These are phyloP conservation scores for Yamadazyma akitaensis DNA, from an alignment of 805 yeast genomes.

Conservation along the genomic window DNA sequence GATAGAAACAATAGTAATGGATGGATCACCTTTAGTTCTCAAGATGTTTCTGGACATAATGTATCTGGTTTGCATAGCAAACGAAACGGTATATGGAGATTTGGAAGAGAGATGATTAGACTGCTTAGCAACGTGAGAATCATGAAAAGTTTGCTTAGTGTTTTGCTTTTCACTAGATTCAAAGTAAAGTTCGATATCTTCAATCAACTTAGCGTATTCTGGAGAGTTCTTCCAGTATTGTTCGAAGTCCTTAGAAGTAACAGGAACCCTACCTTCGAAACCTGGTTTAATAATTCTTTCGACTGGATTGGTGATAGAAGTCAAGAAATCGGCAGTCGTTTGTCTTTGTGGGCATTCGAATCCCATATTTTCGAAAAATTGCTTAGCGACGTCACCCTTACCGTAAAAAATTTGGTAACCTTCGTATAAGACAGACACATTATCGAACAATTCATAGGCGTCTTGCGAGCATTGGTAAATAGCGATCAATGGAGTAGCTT, in stretches of 20 bases:
- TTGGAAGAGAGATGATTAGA: conserved; percentile 1
- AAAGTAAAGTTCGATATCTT: conserved; percentile 42
- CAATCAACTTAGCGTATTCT: conserved; percentile 40
- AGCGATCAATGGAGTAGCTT: conserved; percentile 56
- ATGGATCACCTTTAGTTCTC: conserved; percentile 7
- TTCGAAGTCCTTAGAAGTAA: conserved; percentile 55
- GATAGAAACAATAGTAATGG: conserved; percentile 4
- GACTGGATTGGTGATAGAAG: conserved; percentile 62
- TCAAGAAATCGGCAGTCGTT: conserved; percentile 64
- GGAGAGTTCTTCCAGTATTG: conserved; percentile 54
- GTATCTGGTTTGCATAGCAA: conserved; percentile 7
- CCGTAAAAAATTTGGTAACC: conserved; percentile 48
- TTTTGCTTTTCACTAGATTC: conserved; percentile 15
- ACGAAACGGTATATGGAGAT: conserved; percentile 7
- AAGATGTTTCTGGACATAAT: conserved; percentile 7
- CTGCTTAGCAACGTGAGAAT: conserved; percentile 7
- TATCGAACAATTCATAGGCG: conserved; percentile 47
- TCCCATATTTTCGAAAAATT: conserved; percentile 57
- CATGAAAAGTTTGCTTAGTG: conserved; percentile 1
- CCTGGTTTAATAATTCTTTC: conserved; percentile 54
- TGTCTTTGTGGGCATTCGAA: conserved; percentile 58
- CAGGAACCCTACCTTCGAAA: conserved; percentile 49
- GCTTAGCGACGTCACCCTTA: conserved; percentile 38
- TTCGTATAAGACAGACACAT: conserved; percentile 42
- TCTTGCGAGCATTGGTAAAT: conserved; percentile 50